phyloP scores from a whole-genome alignment of 2,329 filamentous ascomycete species.

The Coniella vitis region DNA sequence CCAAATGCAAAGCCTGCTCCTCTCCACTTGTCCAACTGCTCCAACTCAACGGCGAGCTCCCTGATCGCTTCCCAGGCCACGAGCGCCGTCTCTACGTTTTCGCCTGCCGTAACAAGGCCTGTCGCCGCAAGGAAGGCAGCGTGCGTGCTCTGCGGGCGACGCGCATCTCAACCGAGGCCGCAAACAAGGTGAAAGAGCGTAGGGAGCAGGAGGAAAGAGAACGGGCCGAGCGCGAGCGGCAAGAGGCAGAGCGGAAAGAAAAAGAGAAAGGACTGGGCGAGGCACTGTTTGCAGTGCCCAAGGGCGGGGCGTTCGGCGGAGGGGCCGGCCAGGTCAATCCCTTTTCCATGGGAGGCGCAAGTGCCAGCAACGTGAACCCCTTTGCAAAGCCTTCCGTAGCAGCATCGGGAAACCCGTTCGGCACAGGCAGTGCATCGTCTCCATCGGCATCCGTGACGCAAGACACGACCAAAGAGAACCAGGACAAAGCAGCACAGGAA shows the following conservation, averaged over 20 bases:
- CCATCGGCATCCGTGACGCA: constrained; percentile 27
- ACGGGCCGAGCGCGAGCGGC: constrained; percentile 24
- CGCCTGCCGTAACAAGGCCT: constrained; percentile 69
- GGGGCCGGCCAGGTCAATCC: constrained; percentile 42
- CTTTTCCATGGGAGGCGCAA: constrained; percentile 38
- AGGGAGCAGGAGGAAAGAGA: constrained; percentile 29
- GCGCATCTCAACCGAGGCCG: constrained; percentile 42
- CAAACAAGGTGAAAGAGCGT: constrained; percentile 21
- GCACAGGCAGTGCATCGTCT: constrained; percentile 11
- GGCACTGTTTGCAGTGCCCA: constrained; percentile 61
- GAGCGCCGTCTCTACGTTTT: constrained; percentile 86
- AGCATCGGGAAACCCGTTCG: constrained; percentile 37
- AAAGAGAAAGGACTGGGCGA: constrained; percentile 50
- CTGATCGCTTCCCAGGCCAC: constrained; percentile 77
- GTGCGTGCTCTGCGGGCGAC: constrained; percentile 69
- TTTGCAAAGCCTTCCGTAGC: constrained; percentile 46
- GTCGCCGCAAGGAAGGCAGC: constrained; percentile 75
- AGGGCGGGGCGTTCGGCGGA: constrained; percentile 26
- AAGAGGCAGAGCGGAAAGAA: constrained; percentile 21
- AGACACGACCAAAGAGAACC: constrained; percentile 14
- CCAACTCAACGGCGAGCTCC: constrained; percentile 86
- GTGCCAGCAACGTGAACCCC: constrained; percentile 52
- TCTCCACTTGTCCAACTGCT: constrained; percentile 76
- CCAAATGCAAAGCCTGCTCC: constrained; percentile 83
- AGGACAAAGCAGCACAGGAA: constrained; percentile 21